A percentile compares a stretch with the other conserved stretches of the same genome.
Conservation (phyloP, 495 filamentous ascomycete genomes). For the Tuber melanosporum region DNA sequence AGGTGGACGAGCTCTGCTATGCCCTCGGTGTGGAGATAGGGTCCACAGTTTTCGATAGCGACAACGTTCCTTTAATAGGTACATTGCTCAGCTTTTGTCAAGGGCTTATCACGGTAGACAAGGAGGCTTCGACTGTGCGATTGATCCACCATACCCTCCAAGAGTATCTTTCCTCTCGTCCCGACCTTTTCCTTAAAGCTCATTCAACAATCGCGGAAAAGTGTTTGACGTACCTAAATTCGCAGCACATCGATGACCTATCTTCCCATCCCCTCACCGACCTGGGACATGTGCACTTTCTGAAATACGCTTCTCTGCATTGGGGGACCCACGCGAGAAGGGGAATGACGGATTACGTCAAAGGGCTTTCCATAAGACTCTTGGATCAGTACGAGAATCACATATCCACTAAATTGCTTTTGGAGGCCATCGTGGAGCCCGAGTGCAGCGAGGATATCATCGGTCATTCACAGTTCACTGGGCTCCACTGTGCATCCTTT, state of each 20-base stretch:
- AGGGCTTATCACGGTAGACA: constrained; percentile 19
- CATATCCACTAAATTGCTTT: not conserved
- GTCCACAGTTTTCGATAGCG: not conserved
- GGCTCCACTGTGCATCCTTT: not conserved
- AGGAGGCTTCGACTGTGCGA: not conserved
- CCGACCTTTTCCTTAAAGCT: not conserved
- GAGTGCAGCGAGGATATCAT: not conserved
- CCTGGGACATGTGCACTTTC: not conserved
- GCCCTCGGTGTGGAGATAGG: not conserved
- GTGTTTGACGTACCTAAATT: not conserved
- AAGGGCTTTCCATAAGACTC: not conserved
- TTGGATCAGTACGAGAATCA: not conserved
- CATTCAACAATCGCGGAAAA: not conserved
- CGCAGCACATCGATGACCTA: not conserved
- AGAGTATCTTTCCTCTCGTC: not conserved
- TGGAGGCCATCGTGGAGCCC: not conserved
- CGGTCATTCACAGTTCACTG: not conserved
- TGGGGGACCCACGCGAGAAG: not conserved
- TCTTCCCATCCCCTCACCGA: not conserved
- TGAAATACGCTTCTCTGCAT: not conserved
- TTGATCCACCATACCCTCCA: not conserved
- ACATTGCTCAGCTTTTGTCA: not conserved
- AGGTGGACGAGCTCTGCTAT: not conserved
- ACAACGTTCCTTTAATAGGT: not conserved
- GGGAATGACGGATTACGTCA: not conserved